Evolutionary conservation across 768 basidiomycete species (phyloP).

Genomic region (Suillus sp.): DNA sequence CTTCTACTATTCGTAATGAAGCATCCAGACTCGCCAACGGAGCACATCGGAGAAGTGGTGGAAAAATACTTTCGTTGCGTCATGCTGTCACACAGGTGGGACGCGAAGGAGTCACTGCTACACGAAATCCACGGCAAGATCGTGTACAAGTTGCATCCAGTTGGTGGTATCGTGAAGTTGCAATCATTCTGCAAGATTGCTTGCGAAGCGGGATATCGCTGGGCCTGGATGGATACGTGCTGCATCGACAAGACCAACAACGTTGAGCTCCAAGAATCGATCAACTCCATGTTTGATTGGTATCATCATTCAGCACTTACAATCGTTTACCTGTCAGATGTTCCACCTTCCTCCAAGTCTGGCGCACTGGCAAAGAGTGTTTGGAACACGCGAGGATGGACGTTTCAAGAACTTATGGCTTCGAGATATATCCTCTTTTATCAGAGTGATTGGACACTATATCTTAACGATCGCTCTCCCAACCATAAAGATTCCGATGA

Average conservation of each 20-base stretch:
- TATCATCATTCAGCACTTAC: not conserved
- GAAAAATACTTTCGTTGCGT: not conserved
- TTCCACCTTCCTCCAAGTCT: not conserved
- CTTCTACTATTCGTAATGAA: constrained; percentile 1
- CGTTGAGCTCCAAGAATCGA: not conserved
- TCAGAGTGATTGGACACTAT: not conserved
- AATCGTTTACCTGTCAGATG: not conserved
- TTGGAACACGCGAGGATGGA: constrained; percentile 1
- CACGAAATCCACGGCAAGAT: not conserved
- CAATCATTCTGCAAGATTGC: not conserved
- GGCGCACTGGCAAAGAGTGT: not conserved
- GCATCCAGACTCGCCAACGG: too few species aligned
- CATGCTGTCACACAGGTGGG: constrained; percentile 4
- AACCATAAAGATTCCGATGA: not conserved
- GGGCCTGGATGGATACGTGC: not conserved
- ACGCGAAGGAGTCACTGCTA: not conserved
- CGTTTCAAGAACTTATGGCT: constrained; percentile 1
- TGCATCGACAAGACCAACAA: not conserved
- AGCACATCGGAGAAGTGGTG: not conserved
- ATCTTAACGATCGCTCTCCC: not conserved
- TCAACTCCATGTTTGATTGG: not conserved
- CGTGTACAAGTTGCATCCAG: not conserved
- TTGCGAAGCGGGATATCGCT: not conserved
- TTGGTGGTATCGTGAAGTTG: not conserved
- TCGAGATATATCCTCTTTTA: not conserved